Conservation (phyloP, 305 asterid genomes). For the Withania somnifera region DNA sequence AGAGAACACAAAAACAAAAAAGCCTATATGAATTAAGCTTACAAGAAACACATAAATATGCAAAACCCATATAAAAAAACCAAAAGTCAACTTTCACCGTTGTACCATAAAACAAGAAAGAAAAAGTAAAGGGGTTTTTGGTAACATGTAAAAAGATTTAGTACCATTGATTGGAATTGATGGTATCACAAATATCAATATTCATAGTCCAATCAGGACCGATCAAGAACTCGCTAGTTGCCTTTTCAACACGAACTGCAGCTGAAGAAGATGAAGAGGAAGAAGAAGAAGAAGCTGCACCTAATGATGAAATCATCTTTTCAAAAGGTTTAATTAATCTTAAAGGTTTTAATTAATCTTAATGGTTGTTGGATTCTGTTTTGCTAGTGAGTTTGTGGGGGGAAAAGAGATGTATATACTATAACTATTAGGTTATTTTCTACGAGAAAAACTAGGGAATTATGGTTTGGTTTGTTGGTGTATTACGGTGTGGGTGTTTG, state of each 20-base stretch:
- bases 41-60: not conserved
- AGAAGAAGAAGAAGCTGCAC: constrained; percentile 17
- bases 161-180: constrained; percentile 80
- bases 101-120: not conserved
- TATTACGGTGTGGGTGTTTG: constrained; percentile 3
- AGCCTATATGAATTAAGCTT: not conserved
- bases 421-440: not conserved
- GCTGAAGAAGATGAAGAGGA: constrained; percentile 49
- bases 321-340: not conserved
- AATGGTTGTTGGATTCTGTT: not conserved
- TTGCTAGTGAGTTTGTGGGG: not conserved
- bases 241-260: constrained; percentile 73
- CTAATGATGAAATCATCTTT: constrained; percentile 21
- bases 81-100: not conserved
- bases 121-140: not conserved
- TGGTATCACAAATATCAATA: constrained; percentile 77
- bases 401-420: not conserved
- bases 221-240: constrained; percentile 95
- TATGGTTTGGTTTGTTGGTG: not conserved
- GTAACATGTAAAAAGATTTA: not conserved
- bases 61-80: too few relatives aligned
- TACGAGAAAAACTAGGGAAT: constrained; percentile 6
- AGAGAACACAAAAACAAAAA: not conserved
- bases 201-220: constrained; percentile 97
- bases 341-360: too few relatives aligned